Evolutionary conservation across 2,329 filamentous ascomycete species (phyloP), one percentile per base, ranked within the genome.

Genomic region (Pseudocercospora ulei): DNA sequence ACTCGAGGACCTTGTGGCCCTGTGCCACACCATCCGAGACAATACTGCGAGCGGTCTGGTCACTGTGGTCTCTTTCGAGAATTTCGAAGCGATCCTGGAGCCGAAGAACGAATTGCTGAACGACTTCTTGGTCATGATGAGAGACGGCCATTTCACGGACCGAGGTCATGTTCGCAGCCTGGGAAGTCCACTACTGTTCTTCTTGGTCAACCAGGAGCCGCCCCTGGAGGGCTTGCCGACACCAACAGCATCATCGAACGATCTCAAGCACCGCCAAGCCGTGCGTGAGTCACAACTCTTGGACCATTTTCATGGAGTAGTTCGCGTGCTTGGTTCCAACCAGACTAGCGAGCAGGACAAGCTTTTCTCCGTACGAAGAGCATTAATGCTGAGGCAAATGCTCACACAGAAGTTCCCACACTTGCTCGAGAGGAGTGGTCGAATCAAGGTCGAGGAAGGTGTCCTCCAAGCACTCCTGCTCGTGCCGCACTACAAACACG

Each of bases 401-500:
- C 46, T 60, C n/a, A 49, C 43, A 18, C 43, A 56, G 11, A 54
- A 49, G 33, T 51, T 57, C 35, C 56, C 58, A 3, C 56, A 57
- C 25, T 46, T 60, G 9, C 19, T 33, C 5, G 48, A 52, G 30
- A 43, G 46, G 20, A 52, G 57, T 28, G 47, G 49, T 28, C 46
- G 25, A n/a, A 52, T 60, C 28, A 53, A 53, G 17, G 50, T 60
- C 37, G 57, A 60, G 39, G 58, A 60, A 33, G 54, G 52, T 16
- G 58, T 60, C 9, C 45, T 60, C 2, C 54, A 59, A 33, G 55
- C 57, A 17, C 38, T 60, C 4, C 48, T 60, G 3, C 47, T 60
- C 5, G 57, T 59, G 1, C 57, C 58, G 7, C 47, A 47, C 3
- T 60, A 54, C 47, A 57, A 56, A 36, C 56, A 60, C 36, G 58